Conservation (phyloP, 129 eudicot species). For the Arctium lappa region DNA sequence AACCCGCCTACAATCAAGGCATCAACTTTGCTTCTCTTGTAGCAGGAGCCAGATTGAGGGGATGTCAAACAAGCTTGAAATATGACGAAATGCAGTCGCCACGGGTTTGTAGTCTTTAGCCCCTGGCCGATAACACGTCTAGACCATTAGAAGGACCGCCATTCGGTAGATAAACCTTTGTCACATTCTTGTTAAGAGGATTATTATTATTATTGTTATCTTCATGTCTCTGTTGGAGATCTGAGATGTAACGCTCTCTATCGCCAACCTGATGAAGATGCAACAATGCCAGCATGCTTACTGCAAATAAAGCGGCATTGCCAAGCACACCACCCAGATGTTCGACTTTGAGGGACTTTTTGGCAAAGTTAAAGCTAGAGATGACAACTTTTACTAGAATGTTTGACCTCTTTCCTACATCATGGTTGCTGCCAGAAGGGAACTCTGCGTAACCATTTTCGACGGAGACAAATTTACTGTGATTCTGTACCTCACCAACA, state of each 20-base stretch:
- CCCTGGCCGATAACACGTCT: constrained; percentile 82
- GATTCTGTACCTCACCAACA: constrained; percentile 68
- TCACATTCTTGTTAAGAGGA: constrained; percentile 26
- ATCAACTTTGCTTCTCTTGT: too few species aligned
- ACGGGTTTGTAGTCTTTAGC: constrained; percentile 23
- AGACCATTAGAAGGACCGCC: constrained; percentile 48
- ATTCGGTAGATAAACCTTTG: constrained; percentile 34
- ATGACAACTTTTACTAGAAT: constrained; percentile 42
- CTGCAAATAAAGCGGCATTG: constrained; percentile 79
- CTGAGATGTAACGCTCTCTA: constrained; percentile 37
- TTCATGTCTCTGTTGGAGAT: constrained; percentile 39
- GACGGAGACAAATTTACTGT: constrained; percentile 40
- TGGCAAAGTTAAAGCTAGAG: constrained; percentile 51
- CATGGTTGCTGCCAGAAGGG: constrained; percentile 26
- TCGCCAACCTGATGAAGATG: constrained; percentile 60
- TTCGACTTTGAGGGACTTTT: constrained; percentile 50
- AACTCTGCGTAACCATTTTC: constrained; percentile 38
- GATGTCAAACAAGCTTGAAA: neutral
- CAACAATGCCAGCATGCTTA: constrained; percentile 78
- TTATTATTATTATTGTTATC: constrained; percentile 1
- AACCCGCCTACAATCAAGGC: neutral
- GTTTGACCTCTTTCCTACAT: constrained; percentile 45
- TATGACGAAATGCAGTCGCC: neutral
- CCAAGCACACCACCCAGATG: constrained; percentile 60
- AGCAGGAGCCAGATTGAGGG: neutral